phyloP scores from a whole-genome alignment of 805 yeast species.

The Soucietia sequanensis region DNA sequence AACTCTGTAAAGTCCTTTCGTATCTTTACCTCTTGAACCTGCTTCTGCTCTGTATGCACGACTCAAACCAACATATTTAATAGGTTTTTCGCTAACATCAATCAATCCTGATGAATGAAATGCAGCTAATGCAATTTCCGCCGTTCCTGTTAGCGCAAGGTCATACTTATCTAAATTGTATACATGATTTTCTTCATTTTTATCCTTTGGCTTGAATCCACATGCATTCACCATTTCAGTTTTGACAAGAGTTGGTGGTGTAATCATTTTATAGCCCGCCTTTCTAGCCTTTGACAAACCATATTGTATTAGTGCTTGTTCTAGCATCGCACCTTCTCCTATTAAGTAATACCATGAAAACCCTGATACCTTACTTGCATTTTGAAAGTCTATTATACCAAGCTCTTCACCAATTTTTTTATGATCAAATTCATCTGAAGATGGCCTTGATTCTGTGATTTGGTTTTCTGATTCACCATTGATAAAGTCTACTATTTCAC shows the following conservation, averaged over 20 bases:
- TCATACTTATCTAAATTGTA: constrained; percentile 58
- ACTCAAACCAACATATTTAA: constrained; percentile 72
- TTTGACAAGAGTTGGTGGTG: constrained; percentile 86
- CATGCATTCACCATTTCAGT: constrained; percentile 80
- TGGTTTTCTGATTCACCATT: constrained; percentile 41
- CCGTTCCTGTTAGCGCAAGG: constrained; percentile 84
- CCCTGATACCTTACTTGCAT: constrained; percentile 77
- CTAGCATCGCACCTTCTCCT: constrained; percentile 84
- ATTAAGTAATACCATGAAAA: constrained; percentile 84
- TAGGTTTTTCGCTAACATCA: constrained; percentile 43
- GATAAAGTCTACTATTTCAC: constrained; percentile 49
- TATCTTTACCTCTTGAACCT: constrained; percentile 91
- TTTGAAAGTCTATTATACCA: constrained; percentile 63
- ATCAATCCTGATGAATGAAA: constrained; percentile 55
- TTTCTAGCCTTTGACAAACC: constrained; percentile 65
- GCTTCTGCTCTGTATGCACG: constrained; percentile 95
- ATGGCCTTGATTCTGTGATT: constrained; percentile 2
- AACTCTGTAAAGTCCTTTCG: constrained; percentile 88
- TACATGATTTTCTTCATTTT: constrained; percentile 80
- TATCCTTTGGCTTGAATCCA: constrained; percentile 93
- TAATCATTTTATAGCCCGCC: constrained; percentile 64
- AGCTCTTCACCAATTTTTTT: constrained; percentile 66
- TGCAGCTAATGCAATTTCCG: constrained; percentile 93
- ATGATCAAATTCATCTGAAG: constrained; percentile 50
- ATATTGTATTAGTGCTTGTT: constrained; percentile 85